Evolutionary conservation across 768 basidiomycete genomes (phyloP).

Genomic region (Tulasnella sp.): DNA sequence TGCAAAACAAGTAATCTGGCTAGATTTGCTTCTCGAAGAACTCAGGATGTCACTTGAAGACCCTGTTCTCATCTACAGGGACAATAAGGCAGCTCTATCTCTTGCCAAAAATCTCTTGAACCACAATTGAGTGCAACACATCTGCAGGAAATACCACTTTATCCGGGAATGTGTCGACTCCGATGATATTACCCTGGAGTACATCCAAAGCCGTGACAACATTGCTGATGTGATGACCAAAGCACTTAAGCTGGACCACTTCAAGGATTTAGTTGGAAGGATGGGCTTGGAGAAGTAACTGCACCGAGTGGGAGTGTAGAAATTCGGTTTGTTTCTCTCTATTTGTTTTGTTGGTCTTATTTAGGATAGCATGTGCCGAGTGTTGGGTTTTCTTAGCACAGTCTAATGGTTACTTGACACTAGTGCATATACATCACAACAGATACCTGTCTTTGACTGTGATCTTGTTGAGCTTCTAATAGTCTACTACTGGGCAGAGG

Average conservation of each 20-base stretch:
- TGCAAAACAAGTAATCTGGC: slow-evolving; percentile 21
- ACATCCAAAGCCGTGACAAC: background rate
- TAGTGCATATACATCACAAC: no score
- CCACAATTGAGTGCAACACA: background rate
- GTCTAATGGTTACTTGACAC: no score
- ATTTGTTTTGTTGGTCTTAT: no score
- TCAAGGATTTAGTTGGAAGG: background rate
- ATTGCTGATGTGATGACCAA: background rate
- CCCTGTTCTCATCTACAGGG: slow-evolving; percentile 18
- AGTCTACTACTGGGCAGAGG: no score
- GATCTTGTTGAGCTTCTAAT: no score
- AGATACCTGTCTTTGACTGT: no score
- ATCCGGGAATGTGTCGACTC: background rate
- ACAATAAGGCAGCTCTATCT: background rate
- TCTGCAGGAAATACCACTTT: background rate
- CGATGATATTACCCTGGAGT: background rate
- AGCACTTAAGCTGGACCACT: background rate
- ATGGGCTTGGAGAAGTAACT: background rate
- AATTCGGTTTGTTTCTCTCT: no score
- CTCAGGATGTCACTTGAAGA: background rate
- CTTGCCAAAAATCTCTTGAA: slow-evolving; percentile 6
- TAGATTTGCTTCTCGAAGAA: slow-evolving; percentile 19
- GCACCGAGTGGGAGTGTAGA: background rate
- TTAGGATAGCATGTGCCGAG: no score
- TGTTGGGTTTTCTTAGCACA: no score